These are phyloP conservation scores for Cladorrhinum samala DNA, from an alignment of 495 filamentous ascomycete genomes.

Conservation along the genomic window DNA sequence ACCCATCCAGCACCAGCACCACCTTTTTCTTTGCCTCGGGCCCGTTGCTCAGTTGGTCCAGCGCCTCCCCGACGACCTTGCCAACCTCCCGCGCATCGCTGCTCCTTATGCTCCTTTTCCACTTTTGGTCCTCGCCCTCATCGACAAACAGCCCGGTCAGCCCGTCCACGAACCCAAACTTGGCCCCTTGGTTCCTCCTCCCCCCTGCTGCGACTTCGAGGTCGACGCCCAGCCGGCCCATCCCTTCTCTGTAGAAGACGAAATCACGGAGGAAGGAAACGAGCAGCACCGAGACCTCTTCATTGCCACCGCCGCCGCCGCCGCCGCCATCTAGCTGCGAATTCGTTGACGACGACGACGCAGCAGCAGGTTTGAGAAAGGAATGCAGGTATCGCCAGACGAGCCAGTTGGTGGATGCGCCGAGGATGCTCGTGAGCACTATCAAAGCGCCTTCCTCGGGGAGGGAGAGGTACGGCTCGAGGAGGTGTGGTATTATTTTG, in stretches of 20 bases:
- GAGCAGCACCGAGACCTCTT: slow-evolving; percentile 53
- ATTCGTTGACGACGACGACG: background rate
- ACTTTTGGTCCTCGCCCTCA: background rate
- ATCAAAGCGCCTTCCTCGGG: slow-evolving; percentile 40
- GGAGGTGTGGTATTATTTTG: slow-evolving; percentile 48
- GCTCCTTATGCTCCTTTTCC: background rate
- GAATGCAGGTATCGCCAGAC: slow-evolving; percentile 57
- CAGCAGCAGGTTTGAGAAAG: slow-evolving; percentile 34
- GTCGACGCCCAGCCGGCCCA: slow-evolving; percentile 63
- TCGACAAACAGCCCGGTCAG: slow-evolving; percentile 28
- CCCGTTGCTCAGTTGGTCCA: background rate
- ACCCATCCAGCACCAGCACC: slow-evolving; percentile 49
- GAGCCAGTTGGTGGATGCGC: slow-evolving; percentile 70
- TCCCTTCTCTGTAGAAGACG: slow-evolving; percentile 66
- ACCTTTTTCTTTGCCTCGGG: slow-evolving; percentile 20
- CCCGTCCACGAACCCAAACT: slow-evolving; percentile 69
- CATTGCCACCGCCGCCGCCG: slow-evolving; percentile 6
- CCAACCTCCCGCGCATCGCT: background rate
- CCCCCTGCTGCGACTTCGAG: slow-evolving; percentile 52
- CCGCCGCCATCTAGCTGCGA: background rate
- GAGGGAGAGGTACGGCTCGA: slow-evolving; percentile 56
- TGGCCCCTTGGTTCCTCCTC: slow-evolving; percentile 43
- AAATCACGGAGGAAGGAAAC: slow-evolving; percentile 74
- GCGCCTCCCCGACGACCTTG: background rate
- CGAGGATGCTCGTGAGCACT: slow-evolving; percentile 67